Percentiles rank a stretch among this genome's conserved stretches.
Conservation (phyloP, 495 filamentous ascomycete genomes). For the Corynascus novoguineensis region DNA sequence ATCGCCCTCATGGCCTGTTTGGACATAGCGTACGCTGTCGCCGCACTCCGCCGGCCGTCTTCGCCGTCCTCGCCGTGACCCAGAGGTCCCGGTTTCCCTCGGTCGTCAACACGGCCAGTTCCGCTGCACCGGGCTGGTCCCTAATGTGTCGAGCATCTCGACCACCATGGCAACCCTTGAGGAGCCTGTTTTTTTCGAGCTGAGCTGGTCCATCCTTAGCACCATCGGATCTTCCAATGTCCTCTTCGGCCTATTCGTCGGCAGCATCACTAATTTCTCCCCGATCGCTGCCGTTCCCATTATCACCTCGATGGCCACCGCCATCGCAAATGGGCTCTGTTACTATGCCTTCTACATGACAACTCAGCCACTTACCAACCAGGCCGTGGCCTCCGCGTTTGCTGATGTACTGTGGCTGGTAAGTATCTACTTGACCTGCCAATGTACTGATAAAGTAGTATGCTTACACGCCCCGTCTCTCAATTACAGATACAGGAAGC, state of each 20-base stretch:
- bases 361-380: conserved; percentile 13
- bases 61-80: too few species aligned
- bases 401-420: conserved; percentile 36
- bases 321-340: conserved; percentile 34
- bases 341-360: conserved; percentile 35
- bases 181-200: conserved; percentile 27
- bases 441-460: too few species aligned
- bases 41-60: too few species aligned
- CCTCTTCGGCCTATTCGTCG: conserved; percentile 26
- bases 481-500: conserved; percentile 33
- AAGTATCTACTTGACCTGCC: neutral
- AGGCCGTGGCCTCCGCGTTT: conserved; percentile 26
- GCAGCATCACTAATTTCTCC: conserved; percentile 27
- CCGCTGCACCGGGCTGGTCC: too few species aligned
- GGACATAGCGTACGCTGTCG: too few species aligned
- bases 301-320: conserved; percentile 25
- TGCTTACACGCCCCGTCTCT: neutral
- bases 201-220: conserved; percentile 37
- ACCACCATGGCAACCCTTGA: neutral
- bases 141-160: too few species aligned
- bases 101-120: too few species aligned
- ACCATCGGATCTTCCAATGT: conserved; percentile 31
- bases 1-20: too few species aligned
- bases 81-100: too few species aligned
- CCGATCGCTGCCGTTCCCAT: conserved; percentile 30